Conservation (phyloP, 257 asterid species). For the Plantago elongata region DNA sequence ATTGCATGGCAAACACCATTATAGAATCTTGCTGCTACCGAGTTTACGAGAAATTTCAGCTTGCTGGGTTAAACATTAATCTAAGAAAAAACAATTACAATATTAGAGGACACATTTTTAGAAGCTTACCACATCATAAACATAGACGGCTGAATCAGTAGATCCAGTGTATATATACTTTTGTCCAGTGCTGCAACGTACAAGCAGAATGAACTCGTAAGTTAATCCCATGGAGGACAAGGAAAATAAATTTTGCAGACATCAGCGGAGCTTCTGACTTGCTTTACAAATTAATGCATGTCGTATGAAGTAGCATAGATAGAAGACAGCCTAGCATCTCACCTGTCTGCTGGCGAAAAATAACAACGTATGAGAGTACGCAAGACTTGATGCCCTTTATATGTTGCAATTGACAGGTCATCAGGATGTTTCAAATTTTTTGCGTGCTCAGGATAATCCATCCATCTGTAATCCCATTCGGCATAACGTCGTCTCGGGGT, state of each 20-base stretch:
- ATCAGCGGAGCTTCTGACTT: not conserved
- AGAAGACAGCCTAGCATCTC: constrained; percentile 13
- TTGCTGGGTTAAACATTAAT: not conserved
- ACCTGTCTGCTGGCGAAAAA: constrained; percentile 90
- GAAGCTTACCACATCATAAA: constrained; percentile 78
- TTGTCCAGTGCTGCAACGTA: constrained; percentile 80
- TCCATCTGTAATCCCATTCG: constrained; percentile 91
- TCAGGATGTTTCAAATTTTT: constrained; percentile 40
- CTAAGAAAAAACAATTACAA: too few species aligned
- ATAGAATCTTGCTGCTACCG: not conserved
- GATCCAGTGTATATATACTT: constrained; percentile 92
- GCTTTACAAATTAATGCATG: not conserved
- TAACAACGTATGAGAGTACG: constrained; percentile 91
- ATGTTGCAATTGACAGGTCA: constrained; percentile 79
- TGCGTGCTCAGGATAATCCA: constrained; percentile 61
- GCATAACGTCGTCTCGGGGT: constrained; percentile 35
- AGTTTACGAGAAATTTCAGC: not conserved
- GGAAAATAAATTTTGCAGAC: too few species aligned
- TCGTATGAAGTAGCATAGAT: not conserved
- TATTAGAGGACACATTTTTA: not conserved
- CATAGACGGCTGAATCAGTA: constrained; percentile 56
- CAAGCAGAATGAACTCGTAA: not conserved
- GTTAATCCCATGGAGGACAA: not conserved
- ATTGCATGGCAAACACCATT: not conserved
- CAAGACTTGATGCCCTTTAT: constrained; percentile 78